Evolutionary conservation across 1,284 basidiomycete genomes (phyloP).

Genomic region (Papiliotrema flavescens): DNA sequence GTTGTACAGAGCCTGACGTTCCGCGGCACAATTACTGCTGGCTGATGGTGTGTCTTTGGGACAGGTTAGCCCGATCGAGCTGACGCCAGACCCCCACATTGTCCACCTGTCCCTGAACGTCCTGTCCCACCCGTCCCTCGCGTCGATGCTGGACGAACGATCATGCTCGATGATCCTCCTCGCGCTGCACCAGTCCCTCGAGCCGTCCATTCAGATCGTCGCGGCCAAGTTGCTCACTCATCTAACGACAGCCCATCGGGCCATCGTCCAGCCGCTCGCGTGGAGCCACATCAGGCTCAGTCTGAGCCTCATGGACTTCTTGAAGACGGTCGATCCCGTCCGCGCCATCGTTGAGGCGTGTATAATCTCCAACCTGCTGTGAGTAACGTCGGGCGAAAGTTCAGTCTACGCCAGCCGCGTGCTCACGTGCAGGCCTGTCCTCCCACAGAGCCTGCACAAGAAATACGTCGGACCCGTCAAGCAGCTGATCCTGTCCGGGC

Average conservation of each 20-base stretch:
- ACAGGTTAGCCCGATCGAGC: background rate
- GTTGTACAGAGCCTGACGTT: slow-evolving; percentile 26
- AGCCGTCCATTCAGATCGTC: slow-evolving; percentile 36
- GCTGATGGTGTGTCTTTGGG: slow-evolving; percentile 23
- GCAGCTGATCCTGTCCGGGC: slow-evolving; percentile 30
- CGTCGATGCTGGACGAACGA: slow-evolving; percentile 29
- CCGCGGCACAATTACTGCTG: slow-evolving; percentile 31
- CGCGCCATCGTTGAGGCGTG: slow-evolving; percentile 51
- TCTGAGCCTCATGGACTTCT: slow-evolving; percentile 70
- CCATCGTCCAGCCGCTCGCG: slow-evolving; percentile 62
- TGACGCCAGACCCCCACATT: slow-evolving; percentile 28
- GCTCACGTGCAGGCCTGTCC: slow-evolving; percentile 21
- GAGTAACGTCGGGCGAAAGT: slow-evolving; percentile 8
- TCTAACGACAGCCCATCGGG: slow-evolving; percentile 60
- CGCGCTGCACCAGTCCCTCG: slow-evolving; percentile 35
- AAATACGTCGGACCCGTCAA: slow-evolving; percentile 39
- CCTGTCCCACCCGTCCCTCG: slow-evolving; percentile 34
- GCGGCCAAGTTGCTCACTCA: slow-evolving; percentile 38
- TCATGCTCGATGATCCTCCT: slow-evolving; percentile 38
- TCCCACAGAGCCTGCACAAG: slow-evolving; percentile 28
- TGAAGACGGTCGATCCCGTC: slow-evolving; percentile 63
- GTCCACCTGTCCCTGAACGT: slow-evolving; percentile 32
- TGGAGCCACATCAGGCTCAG: slow-evolving; percentile 55
- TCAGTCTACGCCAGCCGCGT: slow-evolving; percentile 2
- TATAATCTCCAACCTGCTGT: slow-evolving; percentile 52